Percentiles rank a stretch among this genome's conserved stretches.
Evolutionary conservation across 73 alveolate genomes (phyloP).

Genomic region (Paramecium sonneborni): DNA sequence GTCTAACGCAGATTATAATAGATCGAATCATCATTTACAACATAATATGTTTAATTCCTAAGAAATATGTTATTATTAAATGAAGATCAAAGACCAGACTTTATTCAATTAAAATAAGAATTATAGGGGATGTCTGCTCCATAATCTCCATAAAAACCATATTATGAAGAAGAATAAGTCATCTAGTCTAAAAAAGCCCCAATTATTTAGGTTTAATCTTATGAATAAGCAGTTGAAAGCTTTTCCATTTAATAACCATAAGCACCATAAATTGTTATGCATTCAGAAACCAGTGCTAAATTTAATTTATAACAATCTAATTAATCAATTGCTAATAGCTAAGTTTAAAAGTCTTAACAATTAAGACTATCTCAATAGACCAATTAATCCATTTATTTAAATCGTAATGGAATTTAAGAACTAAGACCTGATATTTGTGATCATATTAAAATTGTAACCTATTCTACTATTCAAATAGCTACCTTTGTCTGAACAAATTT

Average conservation of each 20-base stretch:
- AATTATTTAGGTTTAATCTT: background rate
- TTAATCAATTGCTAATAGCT: background rate
- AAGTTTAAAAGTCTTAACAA: background rate
- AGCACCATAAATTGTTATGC: background rate
- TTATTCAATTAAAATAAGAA: background rate
- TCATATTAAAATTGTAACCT: background rate
- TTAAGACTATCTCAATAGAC: background rate
- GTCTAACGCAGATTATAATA: constrained; percentile 17
- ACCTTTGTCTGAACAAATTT: background rate
- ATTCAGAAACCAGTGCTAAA: background rate
- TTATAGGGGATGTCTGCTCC: background rate
- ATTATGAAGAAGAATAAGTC: background rate
- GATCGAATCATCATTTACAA: background rate
- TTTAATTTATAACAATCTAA: background rate
- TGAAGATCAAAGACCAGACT: constrained; percentile 57
- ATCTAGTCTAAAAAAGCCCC: background rate
- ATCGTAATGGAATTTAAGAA: background rate
- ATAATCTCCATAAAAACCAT: background rate
- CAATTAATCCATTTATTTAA: background rate
- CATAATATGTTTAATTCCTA: background rate
- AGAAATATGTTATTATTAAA: background rate
- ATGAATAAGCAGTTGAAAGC: background rate
- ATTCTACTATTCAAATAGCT: background rate
- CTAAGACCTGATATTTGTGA: constrained; percentile 29
- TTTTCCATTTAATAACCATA: background rate